A percentile compares a stretch with the other conserved stretches of the same genome.
Evolutionary conservation across 352 stramenopile genomes (phyloP).

Genomic region (Pythium scleroteichum): DNA sequence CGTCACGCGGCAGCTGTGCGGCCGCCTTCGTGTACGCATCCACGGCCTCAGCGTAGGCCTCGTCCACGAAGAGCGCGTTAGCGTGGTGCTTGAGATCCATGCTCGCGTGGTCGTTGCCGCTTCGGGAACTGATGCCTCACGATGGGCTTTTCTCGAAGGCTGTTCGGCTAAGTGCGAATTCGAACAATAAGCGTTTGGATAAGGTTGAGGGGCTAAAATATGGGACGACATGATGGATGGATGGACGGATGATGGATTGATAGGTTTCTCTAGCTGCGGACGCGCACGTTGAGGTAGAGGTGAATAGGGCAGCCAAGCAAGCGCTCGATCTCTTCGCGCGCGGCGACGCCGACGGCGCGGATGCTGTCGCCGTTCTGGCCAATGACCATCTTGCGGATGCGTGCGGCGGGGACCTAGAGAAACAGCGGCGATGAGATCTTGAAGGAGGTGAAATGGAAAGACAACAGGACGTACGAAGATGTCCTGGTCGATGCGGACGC

Average conservation of each 20-base stretch:
- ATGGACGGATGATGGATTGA: constrained; percentile 4
- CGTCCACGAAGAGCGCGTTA: constrained; percentile 86
- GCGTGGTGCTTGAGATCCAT: constrained; percentile 77
- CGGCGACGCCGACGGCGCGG: constrained; percentile 67
- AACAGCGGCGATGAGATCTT: background rate
- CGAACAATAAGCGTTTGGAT: too few relatives aligned
- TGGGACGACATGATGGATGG: constrained; percentile 1
- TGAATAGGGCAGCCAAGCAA: constrained; percentile 74
- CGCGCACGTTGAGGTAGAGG: constrained; percentile 84
- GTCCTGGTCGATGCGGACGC: constrained; percentile 86
- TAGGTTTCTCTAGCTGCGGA: constrained; percentile 36
- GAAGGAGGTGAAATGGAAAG: background rate
- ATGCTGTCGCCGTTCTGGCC: constrained; percentile 80
- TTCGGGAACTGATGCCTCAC: background rate
- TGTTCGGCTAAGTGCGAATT: background rate
- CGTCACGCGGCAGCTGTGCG: constrained; percentile 37
- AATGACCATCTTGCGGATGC: constrained; percentile 79
- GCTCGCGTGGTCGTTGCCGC: constrained; percentile 1
- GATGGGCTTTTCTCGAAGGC: constrained; percentile 16
- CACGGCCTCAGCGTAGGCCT: constrained; percentile 68
- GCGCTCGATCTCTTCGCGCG: constrained; percentile 73
- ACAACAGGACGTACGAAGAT: constrained; percentile 67
- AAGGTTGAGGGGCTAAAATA: background rate
- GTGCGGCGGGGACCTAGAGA: constrained; percentile 62
- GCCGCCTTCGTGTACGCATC: constrained; percentile 53